Evolutionary conservation across 768 basidiomycete genomes (phyloP).

Genomic region (Boletus vermiculosoides): DNA sequence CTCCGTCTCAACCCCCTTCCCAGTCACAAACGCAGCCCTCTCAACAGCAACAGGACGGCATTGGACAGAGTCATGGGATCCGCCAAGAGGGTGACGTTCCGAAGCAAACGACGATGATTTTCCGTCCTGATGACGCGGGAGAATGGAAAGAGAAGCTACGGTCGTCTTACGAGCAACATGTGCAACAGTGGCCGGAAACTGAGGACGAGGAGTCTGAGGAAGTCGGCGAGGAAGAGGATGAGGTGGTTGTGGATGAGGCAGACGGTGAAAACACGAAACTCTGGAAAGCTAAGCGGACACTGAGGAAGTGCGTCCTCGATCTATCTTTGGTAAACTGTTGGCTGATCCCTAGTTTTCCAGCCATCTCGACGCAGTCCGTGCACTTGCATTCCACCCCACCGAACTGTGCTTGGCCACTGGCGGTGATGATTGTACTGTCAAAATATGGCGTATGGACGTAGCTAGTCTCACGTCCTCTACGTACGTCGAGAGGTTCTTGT

Average conservation of each 20-base stretch:
- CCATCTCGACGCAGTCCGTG: constrained; percentile 91
- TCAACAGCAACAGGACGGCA: constrained; percentile 23
- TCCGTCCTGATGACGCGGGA: constrained; percentile 79
- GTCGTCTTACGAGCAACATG: constrained; percentile 53
- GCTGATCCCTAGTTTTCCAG: constrained; percentile 38
- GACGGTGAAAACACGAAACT: constrained; percentile 70
- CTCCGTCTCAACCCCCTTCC: constrained; percentile 36
- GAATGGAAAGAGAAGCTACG: constrained; percentile 85
- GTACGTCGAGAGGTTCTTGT: constrained; percentile 47
- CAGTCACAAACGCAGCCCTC: constrained; percentile 17
- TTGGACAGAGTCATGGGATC: constrained; percentile 9
- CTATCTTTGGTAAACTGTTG: background rate
- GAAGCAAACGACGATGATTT: constrained; percentile 65
- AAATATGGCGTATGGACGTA: constrained; percentile 91
- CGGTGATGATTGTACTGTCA: constrained; percentile 93
- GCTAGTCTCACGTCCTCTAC: constrained; percentile 68
- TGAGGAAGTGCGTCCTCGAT: constrained; percentile 73
- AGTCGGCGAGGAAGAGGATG: constrained; percentile 68
- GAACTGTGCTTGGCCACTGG: constrained; percentile 88
- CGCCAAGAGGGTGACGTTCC: constrained; percentile 19
- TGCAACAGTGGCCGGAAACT: constrained; percentile 44
- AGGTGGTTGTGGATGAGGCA: constrained; percentile 59
- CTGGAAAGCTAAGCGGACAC: constrained; percentile 84
- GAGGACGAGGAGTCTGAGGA: constrained; percentile 59
- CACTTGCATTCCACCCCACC: constrained; percentile 84